Evolutionary conservation across 2,329 filamentous ascomycete species (phyloP).

Genomic region (Botryotinia convoluta): DNA sequence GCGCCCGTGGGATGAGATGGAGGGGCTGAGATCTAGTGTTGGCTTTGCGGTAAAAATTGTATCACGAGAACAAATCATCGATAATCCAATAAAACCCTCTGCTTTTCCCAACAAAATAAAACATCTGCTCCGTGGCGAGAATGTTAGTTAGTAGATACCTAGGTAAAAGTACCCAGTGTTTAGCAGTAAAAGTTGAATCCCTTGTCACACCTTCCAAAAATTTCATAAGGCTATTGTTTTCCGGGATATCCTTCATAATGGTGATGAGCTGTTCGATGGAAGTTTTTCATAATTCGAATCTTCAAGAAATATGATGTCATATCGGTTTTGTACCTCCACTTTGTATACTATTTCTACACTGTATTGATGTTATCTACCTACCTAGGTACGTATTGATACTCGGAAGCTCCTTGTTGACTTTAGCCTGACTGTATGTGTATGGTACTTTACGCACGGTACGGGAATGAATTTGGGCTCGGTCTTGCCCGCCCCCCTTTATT

Average conservation of each 20-base stretch:
- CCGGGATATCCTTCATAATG: not conserved
- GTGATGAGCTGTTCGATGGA: slow-evolving; percentile 10
- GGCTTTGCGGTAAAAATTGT: not conserved
- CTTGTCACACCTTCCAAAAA: not conserved
- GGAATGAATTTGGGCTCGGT: not conserved
- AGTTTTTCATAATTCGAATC: not conserved
- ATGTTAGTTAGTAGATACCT: not conserved
- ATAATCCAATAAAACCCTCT: not conserved
- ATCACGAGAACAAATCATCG: slow-evolving; percentile 9
- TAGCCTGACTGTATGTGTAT: not conserved
- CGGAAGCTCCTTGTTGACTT: not conserved
- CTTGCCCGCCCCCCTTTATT: not conserved
- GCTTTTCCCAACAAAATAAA: not conserved
- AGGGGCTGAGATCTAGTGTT: not conserved
- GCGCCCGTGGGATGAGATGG: not conserved
- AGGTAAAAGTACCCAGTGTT: not conserved
- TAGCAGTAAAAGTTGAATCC: not conserved
- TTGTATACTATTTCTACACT: not conserved
- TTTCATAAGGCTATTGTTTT: not conserved
- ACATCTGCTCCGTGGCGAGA: not conserved
- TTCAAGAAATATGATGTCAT: slow-evolving; percentile 1
- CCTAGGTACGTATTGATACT: not conserved
- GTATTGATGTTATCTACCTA: not conserved
- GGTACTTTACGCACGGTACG: not conserved
- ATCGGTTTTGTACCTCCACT: not conserved